Evolutionary conservation across 768 basidiomycete genomes (phyloP).

Genomic region (Kwoniella bestiolae): DNA sequence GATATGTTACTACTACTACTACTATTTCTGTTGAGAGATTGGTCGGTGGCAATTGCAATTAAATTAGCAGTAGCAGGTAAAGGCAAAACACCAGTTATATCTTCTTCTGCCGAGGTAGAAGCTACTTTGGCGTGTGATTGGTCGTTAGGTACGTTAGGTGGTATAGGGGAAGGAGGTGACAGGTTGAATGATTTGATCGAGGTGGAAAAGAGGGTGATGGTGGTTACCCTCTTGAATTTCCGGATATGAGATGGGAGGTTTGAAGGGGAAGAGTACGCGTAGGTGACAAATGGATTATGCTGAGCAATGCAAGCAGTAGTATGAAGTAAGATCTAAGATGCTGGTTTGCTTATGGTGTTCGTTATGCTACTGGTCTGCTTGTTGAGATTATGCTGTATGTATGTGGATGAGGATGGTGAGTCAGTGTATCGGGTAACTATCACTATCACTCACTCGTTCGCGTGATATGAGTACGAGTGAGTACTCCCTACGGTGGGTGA

Average conservation of each 20-base stretch:
- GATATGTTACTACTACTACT: neutral
- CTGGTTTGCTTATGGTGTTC: neutral
- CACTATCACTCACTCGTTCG: too few species aligned
- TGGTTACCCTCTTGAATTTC: constrained; percentile 1
- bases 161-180: constrained; percentile 10
- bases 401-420: neutral
- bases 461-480: neutral
- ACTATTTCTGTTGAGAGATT: neutral
- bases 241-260: too few species aligned
- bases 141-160: neutral
- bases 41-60: constrained; percentile 12
- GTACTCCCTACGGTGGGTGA: neutral
- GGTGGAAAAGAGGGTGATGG: neutral
- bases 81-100: neutral
- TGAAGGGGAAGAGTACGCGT: neutral
- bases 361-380: neutral
- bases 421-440: too few species aligned
- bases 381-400: neutral
- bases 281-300: neutral
- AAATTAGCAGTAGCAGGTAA: too few species aligned
- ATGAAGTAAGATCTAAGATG: neutral
- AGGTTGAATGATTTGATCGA: constrained; percentile 9
- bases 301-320: neutral
- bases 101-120: neutral
- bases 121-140: constrained; percentile 1